Conservation (phyloP, 2,329 filamentous ascomycete genomes). For the Colletotrichum scovillei region DNA sequence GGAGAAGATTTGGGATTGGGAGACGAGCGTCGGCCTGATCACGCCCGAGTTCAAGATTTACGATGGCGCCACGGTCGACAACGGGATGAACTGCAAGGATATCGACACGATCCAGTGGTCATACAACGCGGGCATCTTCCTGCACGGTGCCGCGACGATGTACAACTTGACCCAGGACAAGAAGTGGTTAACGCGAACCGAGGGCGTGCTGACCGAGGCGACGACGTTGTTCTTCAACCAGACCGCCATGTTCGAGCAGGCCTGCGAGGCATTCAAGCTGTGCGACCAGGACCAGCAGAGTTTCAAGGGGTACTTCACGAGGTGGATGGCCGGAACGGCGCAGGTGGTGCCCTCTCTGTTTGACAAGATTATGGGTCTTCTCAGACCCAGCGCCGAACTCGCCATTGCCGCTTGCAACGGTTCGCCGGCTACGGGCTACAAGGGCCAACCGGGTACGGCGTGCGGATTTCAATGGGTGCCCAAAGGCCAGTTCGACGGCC, state of each 20-base stretch:
- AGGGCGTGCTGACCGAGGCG: slow-evolving; percentile 66
- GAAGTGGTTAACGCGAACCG: slow-evolving; percentile 67
- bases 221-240: slow-evolving; percentile 66
- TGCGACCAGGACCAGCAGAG: slow-evolving; percentile 79
- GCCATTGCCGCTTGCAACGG: slow-evolving; percentile 66
- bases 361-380: slow-evolving; percentile 60
- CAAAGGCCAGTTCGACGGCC: slow-evolving; percentile 65
- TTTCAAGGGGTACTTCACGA: slow-evolving; percentile 81
- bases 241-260: slow-evolving; percentile 71
- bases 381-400: slow-evolving; percentile 61
- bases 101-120: slow-evolving; percentile 73
- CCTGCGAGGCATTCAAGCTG: slow-evolving; percentile 69
- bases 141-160: slow-evolving; percentile 72
- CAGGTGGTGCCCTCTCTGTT: slow-evolving; percentile 66
- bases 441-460: slow-evolving; percentile 66
- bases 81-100: slow-evolving; percentile 57
- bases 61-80: slow-evolving; percentile 56
- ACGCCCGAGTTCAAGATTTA: slow-evolving; percentile 64
- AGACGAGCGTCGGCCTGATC: slow-evolving; percentile 66
- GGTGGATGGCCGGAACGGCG: slow-evolving; percentile 70
- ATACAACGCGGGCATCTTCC: slow-evolving; percentile 75
- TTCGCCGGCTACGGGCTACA: slow-evolving; percentile 53
- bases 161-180: slow-evolving; percentile 67
- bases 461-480: slow-evolving; percentile 76
- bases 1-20: slow-evolving; percentile 76